Base-by-base conservation (phyloP, 257 asterid species). In the Voacanga thouarsii region DNA sequence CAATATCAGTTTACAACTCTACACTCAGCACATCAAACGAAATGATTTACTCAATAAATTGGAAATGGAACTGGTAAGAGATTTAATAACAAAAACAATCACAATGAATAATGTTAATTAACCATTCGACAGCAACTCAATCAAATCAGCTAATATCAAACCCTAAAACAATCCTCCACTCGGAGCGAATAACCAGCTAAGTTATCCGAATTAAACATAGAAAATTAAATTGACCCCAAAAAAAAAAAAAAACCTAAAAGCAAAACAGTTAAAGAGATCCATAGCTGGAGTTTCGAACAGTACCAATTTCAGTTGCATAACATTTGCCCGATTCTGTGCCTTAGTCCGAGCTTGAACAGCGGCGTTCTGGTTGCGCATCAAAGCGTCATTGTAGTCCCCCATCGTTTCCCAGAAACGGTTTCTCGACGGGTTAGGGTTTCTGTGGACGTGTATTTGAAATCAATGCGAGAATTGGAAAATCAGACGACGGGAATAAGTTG, bases 341-440 rank as follows among this genome's bases (percentile, higher is more conserved):
- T 94, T 94, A 33, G 97, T 84, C 26, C 99, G 96, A 80, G 95
- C 99, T 92, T 91, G 99, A 80, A 92, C 94, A 83, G 91, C 93
- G 67, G 94, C 90, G 93, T 88, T 90, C 55, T 85, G 94, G 86
- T 90, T 90, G 80, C 99, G 99, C 91, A 92, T 77, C 86, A 94
- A 86, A 66, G 99, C 94, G 61, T 94, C 99, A 82, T 92, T 92
- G 75, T 82, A 88, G 83, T 92, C 99, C 75, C 94, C 99, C 99
- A 94, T 92, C 80, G 79, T 82, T 1, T 74, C 74, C 69, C 72
- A 49, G 60, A 30, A 41, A 77, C 81, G 75, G 51, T 57, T 23
- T 8, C 14, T 68, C 50, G 19, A 21, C 37, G 11, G 18, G 61
- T 39, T 80, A 78, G 86, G 87, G 85, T 65, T 82, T 78, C 76